Evolutionary conservation across 1,284 basidiomycete genomes (phyloP).

Genomic region (Puccinia triticina): DNA sequence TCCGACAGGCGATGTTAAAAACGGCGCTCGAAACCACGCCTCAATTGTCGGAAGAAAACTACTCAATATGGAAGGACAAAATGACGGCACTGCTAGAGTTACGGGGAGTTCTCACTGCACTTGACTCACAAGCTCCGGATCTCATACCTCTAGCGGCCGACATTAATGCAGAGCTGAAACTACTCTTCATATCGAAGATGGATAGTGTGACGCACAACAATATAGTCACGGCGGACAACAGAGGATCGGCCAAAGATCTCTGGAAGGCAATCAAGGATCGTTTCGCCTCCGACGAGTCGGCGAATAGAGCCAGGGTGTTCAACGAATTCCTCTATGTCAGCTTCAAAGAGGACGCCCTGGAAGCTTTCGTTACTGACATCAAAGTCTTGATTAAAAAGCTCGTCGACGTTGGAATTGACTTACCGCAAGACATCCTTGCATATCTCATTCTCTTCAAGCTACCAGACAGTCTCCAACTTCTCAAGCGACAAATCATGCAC

Average conservation of each 20-base stretch:
- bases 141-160: background rate
- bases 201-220: conserved; percentile 3
- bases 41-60: background rate
- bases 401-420: background rate
- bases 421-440: background rate
- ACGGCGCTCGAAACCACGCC: background rate
- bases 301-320: background rate
- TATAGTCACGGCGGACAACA: background rate
- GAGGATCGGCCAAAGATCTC: background rate
- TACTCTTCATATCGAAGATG: background rate
- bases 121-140: background rate
- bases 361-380: background rate
- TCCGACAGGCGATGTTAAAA: background rate
- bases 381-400: background rate
- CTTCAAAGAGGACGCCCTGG: background rate
- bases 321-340: conserved; percentile 2
- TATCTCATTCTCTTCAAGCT: background rate
- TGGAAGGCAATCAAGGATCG: conserved; percentile 5
- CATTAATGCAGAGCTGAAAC: background rate
- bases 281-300: background rate
- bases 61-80: background rate
- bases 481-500: conserved; percentile 1
- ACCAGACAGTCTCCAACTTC: background rate
- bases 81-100: background rate
- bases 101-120: background rate